Evolutionary conservation across 139 green algal species (phyloP), one percentile per base, ranked within the genome.

Genomic region (Chlamydomonas sp.): DNA sequence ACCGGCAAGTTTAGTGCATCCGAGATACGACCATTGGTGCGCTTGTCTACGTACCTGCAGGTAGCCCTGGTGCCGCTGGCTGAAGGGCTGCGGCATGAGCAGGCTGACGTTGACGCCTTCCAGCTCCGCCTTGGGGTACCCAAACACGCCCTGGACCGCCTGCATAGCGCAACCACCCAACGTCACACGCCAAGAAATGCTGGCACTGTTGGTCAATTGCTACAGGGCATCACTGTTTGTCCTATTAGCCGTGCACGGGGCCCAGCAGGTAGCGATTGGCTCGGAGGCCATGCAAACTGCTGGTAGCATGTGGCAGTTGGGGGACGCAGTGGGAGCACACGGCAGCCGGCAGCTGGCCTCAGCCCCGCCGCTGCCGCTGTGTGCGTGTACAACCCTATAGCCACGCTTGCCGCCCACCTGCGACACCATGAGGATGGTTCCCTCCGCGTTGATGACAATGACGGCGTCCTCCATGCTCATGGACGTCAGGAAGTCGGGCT

Each of bases 71-170:
- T 92, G 90, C 72, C 86, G 90, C 63, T 87, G 62, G 60, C 77
- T 78, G 72, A 92, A 92, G 63, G 90, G 91, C 75, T 90, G 87
- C 5, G 90, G 87, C 87, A 91, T 90, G 18, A 90, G 85, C 85
- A 92, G 77, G 1, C 58, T 49, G 61, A 92, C 77, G 63, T 92
- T 92, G 58, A 67, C 49, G 62, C 81, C 80, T 77, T 92, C 85
- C 67, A 92, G 77, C 84, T 92, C 89, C 4, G 63, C n/a, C 79
- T 92, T 92, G 73, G 64, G 10, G 80, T 92, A 88, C 31, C 89
- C 89, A 82, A 92, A 92, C 78, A 85, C 57, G 20, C 59, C n/a
- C 62, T 80, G 62, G 2, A 87, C 83, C 15, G 83, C 62, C 83
- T 87, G 71, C 79, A 77, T 5, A n/a, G n/a, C n/a, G n/a, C n/a